These are phyloP conservation scores for Alternaria incomplexa DNA, from an alignment of 2,329 filamentous ascomycete species.

Conservation along the genomic window DNA sequence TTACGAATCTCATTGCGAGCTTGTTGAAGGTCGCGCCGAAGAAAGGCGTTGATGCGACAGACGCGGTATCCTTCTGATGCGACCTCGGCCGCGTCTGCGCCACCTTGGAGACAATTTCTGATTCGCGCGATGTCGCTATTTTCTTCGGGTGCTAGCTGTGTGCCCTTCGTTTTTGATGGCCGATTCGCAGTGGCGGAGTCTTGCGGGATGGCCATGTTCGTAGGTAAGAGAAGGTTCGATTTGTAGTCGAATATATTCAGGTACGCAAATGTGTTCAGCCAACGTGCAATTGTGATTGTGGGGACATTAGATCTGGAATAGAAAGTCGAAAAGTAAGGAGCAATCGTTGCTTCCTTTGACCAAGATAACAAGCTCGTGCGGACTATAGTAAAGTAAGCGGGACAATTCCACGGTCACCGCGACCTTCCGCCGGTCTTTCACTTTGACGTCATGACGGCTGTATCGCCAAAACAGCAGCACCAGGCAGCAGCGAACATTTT, in stretches of 20 bases:
- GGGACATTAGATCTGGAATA: not conserved
- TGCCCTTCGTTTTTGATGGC: not conserved
- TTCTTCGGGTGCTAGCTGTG: not conserved
- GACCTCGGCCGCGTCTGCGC: not conserved
- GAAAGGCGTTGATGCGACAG: constrained; percentile 4
- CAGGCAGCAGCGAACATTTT: not conserved
- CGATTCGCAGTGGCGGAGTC: not conserved
- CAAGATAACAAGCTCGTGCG: not conserved
- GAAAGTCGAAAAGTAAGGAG: not conserved
- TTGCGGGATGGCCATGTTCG: not conserved
- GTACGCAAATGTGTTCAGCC: not conserved
- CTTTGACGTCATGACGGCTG: not conserved
- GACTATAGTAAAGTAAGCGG: not conserved
- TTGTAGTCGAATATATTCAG: not conserved
- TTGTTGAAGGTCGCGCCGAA: not conserved
- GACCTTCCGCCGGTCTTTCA: not conserved
- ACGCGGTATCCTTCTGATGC: constrained; percentile 6
- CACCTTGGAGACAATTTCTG: not conserved
- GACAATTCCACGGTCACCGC: not conserved
- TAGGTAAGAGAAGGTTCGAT: not conserved
- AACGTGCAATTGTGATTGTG: not conserved
- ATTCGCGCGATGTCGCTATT: constrained; percentile 2
- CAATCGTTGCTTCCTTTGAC: not conserved
- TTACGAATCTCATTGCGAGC: not conserved
- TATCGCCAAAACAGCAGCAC: not conserved